Percentiles rank a stretch among this genome's conserved stretches.
These are phyloP conservation scores for Quercus dentata DNA, from an alignment of 306 rosid species.

Conservation along the genomic window DNA sequence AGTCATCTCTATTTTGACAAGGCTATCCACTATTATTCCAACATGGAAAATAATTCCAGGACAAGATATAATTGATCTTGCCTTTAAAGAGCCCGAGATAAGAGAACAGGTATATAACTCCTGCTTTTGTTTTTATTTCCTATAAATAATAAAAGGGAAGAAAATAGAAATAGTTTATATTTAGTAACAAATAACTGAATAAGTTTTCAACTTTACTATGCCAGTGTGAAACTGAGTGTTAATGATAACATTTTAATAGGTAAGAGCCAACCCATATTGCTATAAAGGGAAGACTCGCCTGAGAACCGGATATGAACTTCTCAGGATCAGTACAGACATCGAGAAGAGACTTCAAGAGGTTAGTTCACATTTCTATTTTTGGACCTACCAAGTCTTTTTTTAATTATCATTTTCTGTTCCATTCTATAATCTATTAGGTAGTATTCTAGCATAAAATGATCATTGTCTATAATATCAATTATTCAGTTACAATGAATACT, in stretches of 20 bases:
- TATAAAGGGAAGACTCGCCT: conserved; percentile 82
- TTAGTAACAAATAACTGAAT: too few species aligned
- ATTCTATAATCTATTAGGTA: too few species aligned
- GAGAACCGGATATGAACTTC: conserved; percentile 70
- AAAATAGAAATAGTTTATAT: neutral
- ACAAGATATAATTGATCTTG: conserved; percentile 56
- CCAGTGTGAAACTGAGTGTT: neutral
- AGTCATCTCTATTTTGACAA: conserved; percentile 33
- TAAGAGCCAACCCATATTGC: conserved; percentile 59
- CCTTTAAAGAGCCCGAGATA: conserved; percentile 60
- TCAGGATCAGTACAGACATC: conserved; percentile 43
- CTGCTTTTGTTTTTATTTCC: neutral
- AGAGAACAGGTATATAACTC: conserved; percentile 50
- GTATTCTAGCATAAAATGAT: too few species aligned
- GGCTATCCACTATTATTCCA: conserved; percentile 56
- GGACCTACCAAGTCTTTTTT: neutral
- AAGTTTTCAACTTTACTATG: too few species aligned
- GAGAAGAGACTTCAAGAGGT: conserved; percentile 58
- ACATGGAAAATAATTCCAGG: conserved; percentile 73
- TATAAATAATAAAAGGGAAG: neutral
- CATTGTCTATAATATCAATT: too few species aligned
- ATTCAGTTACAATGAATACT: too few species aligned
- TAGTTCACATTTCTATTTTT: neutral
- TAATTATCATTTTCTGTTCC: neutral
- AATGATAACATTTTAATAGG: conserved; percentile 20